These are phyloP conservation scores for Aristolochia californica DNA, from an alignment of 164 flowering plant species.

Conservation along the genomic window DNA sequence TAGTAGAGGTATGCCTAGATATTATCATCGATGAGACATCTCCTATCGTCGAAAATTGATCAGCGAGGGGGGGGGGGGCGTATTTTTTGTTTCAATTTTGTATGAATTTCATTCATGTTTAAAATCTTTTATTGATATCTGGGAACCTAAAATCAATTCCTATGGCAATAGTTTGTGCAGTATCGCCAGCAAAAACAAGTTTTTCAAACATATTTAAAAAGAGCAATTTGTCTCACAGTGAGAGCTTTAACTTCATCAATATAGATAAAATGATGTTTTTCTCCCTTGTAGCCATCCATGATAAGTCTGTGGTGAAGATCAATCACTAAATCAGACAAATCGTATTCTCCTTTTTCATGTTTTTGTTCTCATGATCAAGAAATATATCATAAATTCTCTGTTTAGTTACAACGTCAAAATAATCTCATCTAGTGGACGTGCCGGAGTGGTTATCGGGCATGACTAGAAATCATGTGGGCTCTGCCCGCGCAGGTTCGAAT, in stretches of 20 bases:
- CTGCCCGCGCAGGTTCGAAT: slow-evolving; percentile 98
- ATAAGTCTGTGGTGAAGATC: slow-evolving; percentile 51
- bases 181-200: slow-evolving; percentile 70
- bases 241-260: slow-evolving; percentile 86
- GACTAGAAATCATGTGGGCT: slow-evolving; percentile 99
- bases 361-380: slow-evolving; percentile 53
- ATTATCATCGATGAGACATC: too few species aligned
- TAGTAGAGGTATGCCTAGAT: too few species aligned
- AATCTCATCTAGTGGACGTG: slow-evolving; percentile 55
- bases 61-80: too few species aligned
- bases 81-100: too few species aligned
- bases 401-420: too few species aligned
- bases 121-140: too few species aligned
- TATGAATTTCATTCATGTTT: too few species aligned
- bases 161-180: slow-evolving; percentile 71
- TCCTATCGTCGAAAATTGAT: too few species aligned
- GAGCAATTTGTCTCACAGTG: slow-evolving; percentile 64
- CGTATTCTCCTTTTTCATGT: slow-evolving; percentile 44
- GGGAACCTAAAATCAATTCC: slow-evolving; percentile 27
- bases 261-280: slow-evolving; percentile 54
- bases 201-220: slow-evolving; percentile 51
- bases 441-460: slow-evolving; percentile 99
- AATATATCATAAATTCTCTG: slow-evolving; percentile 46
- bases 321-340: slow-evolving; percentile 58
- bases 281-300: slow-evolving; percentile 27